Percentiles rank a stretch among this genome's conserved stretches.
phyloP scores from a whole-genome alignment of 2,329 filamentous ascomycete species.

The Aspergillus quadricinctus region DNA sequence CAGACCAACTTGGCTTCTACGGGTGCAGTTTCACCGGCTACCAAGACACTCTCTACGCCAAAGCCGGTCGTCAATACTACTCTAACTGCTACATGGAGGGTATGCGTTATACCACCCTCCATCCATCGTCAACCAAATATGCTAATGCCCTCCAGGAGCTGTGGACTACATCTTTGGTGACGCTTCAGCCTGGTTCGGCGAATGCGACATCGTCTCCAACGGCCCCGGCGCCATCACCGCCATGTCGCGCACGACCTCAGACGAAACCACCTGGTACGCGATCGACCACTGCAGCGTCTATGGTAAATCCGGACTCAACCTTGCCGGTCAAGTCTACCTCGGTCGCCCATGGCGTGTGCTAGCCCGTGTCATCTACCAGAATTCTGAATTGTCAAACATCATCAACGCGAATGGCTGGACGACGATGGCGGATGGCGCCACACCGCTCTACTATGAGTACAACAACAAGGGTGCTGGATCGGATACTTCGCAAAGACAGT shows the following conservation, averaged over 20 bases:
- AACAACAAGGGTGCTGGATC: constrained; percentile 25
- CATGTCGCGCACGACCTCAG: constrained; percentile 20
- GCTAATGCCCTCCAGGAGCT: constrained; percentile 17
- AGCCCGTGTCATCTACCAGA: constrained; percentile 33
- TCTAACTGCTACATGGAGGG: constrained; percentile 30
- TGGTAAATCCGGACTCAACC: constrained; percentile 13
- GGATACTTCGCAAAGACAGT: constrained; percentile 15
- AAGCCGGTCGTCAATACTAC: constrained; percentile 32
- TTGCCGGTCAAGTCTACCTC: constrained; percentile 26
- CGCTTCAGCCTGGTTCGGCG: constrained; percentile 25
- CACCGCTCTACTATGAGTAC: constrained; percentile 29
- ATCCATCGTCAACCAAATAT: background rate
- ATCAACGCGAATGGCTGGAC: constrained; percentile 32
- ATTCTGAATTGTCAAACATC: constrained; percentile 23
- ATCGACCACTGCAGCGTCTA: constrained; percentile 27
- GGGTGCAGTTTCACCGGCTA: constrained; percentile 32
- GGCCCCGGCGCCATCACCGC: constrained; percentile 31
- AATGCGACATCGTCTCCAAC: constrained; percentile 32
- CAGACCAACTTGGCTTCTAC: constrained; percentile 30
- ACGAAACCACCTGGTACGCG: constrained; percentile 28
- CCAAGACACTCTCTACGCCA: constrained; percentile 35
- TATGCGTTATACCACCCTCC: background rate
- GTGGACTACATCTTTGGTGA: constrained; percentile 36
- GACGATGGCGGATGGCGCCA: constrained; percentile 26
- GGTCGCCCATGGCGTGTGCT: constrained; percentile 32